A percentile compares a stretch with the other conserved stretches of the same genome.
Evolutionary conservation across 2,329 filamentous ascomycete genomes (phyloP).

Genomic region (Ilyonectria robusta): DNA sequence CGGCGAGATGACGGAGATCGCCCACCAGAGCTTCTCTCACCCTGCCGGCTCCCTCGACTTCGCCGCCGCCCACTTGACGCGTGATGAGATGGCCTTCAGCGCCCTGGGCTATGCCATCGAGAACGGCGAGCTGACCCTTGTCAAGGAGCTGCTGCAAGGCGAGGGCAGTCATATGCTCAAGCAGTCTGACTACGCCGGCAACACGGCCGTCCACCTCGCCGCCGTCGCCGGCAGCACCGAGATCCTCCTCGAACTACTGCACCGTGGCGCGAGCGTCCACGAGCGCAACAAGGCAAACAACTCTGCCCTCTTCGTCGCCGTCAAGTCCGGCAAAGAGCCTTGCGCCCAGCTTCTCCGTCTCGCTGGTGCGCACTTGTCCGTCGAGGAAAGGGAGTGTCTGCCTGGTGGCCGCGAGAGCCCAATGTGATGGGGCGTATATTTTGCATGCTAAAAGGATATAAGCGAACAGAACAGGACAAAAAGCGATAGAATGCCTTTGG

Average conservation of each 20-base stretch:
- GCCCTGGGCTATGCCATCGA: constrained; percentile 86
- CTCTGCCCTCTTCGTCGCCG: constrained; percentile 75
- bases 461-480: not conserved
- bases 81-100: constrained; percentile 76
- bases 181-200: constrained; percentile 84
- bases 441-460: not conserved
- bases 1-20: constrained; percentile 87
- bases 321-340: constrained; percentile 68
- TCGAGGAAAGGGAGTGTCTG: constrained; percentile 55
- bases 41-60: constrained; percentile 69
- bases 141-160: constrained; percentile 76
- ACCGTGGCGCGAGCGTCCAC: constrained; percentile 76
- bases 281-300: constrained; percentile 75
- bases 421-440: not conserved
- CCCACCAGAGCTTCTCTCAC: constrained; percentile 82
- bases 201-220: constrained; percentile 76
- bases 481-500: not conserved
- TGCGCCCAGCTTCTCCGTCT: constrained; percentile 69
- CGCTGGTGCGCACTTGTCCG: constrained; percentile 71
- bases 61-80: constrained; percentile 59
- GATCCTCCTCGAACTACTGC: constrained; percentile 72
- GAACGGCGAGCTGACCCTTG: constrained; percentile 76
- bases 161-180: constrained; percentile 79
- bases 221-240: constrained; percentile 67
- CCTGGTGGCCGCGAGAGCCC: constrained; percentile 34